phyloP scores from a whole-genome alignment of 2,329 filamentous ascomycete genomes.

The Aureobasidium pullulans region DNA sequence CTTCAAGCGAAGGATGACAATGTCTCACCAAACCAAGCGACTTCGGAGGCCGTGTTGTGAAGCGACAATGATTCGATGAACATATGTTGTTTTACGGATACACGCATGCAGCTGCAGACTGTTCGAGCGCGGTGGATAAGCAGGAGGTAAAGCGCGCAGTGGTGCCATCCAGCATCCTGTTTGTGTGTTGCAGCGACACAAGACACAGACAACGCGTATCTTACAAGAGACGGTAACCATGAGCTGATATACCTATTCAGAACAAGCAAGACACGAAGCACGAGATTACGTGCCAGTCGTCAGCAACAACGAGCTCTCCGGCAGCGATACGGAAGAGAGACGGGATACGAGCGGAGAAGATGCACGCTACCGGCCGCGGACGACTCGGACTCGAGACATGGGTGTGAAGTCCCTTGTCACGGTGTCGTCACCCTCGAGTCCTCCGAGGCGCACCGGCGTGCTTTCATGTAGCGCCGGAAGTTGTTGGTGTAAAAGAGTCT shows the following conservation, averaged over 20 bases:
- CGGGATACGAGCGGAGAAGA: slow-evolving; percentile 4
- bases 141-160: not conserved
- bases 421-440: slow-evolving; percentile 6
- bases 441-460: not conserved
- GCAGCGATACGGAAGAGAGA: not conserved
- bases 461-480: not conserved
- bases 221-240: not conserved
- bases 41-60: no score
- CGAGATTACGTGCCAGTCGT: not conserved
- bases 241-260: not conserved
- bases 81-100: not conserved
- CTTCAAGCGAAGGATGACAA: not conserved
- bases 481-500: not conserved
- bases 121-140: not conserved
- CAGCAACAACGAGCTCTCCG: not conserved
- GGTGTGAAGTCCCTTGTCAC: not conserved
- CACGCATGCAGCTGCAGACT: not conserved
- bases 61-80: not conserved
- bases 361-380: slow-evolving; percentile 10
- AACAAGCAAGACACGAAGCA: not conserved
- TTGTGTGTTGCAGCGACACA: not conserved
- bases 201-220: not conserved
- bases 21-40: not conserved
- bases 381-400: slow-evolving; percentile 12
- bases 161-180: not conserved